These are phyloP conservation scores for Verticillium nubilum DNA, from an alignment of 2,329 filamentous ascomycete species.

Conservation along the genomic window DNA sequence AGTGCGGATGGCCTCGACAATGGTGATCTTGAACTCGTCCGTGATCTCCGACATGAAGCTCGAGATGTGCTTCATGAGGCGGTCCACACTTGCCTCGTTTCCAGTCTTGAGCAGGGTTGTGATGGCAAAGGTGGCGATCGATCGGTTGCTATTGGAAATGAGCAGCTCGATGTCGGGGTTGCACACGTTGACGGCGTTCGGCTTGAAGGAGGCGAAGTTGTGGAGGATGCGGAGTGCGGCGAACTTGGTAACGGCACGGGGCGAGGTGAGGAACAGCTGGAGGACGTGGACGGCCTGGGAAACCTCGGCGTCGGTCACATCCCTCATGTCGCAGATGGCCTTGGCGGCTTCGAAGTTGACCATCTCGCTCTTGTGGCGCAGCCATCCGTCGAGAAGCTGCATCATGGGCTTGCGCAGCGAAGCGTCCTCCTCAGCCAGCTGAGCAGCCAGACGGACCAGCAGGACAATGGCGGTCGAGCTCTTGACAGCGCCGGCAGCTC, in stretches of 20 bases:
- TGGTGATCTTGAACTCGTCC: constrained; percentile 99
- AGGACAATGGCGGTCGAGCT: constrained; percentile 89
- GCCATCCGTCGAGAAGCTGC: constrained; percentile 90
- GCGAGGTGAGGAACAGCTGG: constrained; percentile 94
- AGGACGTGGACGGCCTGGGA: constrained; percentile 90
- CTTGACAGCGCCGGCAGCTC: constrained; percentile 85
- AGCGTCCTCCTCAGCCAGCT: constrained; percentile 88
- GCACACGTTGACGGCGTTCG: constrained; percentile 83
- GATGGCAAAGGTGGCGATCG: constrained; percentile 96
- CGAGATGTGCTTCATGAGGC: constrained; percentile 97
- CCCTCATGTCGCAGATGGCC: constrained; percentile 91
- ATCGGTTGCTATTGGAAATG: constrained; percentile 95
- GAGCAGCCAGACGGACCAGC: constrained; percentile 86
- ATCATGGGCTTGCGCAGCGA: constrained; percentile 94
- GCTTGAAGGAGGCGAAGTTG: constrained; percentile 95
- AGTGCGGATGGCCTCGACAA: constrained; percentile 95
- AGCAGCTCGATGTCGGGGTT: constrained; percentile 96
- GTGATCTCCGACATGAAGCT: constrained; percentile 99
- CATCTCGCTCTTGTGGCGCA: constrained; percentile 98
- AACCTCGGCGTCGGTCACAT: constrained; percentile 88
- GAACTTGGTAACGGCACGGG: constrained; percentile 94
- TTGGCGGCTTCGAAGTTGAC: constrained; percentile 99
- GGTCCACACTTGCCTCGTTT: constrained; percentile 94
- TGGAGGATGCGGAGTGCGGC: constrained; percentile 94
- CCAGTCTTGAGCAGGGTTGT: constrained; percentile 97